Evolutionary conservation across 106 monocot genomes (phyloP).

Genomic region (Ottelia alismoides): DNA sequence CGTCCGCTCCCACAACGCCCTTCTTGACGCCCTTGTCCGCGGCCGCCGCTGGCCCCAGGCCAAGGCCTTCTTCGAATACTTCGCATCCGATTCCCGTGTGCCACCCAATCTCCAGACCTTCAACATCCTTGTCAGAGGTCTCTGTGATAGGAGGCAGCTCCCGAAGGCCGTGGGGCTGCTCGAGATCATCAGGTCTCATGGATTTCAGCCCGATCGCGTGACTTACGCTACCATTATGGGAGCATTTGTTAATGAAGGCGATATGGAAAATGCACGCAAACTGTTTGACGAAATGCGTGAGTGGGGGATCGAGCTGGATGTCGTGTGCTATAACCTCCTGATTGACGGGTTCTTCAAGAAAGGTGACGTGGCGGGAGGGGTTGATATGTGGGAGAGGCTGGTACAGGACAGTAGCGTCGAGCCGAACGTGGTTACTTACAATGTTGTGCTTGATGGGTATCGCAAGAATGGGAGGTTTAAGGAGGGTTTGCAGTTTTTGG

Average conservation of each 20-base stretch:
- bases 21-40: conserved; percentile 88
- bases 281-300: conserved; percentile 87
- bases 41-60: conserved; percentile 42
- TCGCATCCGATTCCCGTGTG: conserved; percentile 13
- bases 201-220: conserved; percentile 7
- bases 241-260: neutral
- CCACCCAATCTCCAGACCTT: conserved; percentile 64
- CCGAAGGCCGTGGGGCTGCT: conserved; percentile 9
- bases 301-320: conserved; percentile 30
- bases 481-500: conserved; percentile 38
- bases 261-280: conserved; percentile 20
- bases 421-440: conserved; percentile 68
- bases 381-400: conserved; percentile 51
- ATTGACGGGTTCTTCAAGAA: conserved; percentile 71
- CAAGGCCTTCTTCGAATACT: conserved; percentile 57
- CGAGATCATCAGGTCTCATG: neutral
- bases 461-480: conserved; percentile 54
- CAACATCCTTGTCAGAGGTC: conserved; percentile 71
- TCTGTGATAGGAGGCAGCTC: conserved; percentile 24
- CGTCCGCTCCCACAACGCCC: conserved; percentile 75
- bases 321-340: conserved; percentile 73
- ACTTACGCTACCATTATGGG: conserved; percentile 19
- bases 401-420: conserved; percentile 24
- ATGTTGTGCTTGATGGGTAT: conserved; percentile 64
- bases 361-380: conserved; percentile 37